These are phyloP conservation scores for Fremontodendron californicum DNA, from an alignment of 345 rosid species.

Conservation along the genomic window DNA sequence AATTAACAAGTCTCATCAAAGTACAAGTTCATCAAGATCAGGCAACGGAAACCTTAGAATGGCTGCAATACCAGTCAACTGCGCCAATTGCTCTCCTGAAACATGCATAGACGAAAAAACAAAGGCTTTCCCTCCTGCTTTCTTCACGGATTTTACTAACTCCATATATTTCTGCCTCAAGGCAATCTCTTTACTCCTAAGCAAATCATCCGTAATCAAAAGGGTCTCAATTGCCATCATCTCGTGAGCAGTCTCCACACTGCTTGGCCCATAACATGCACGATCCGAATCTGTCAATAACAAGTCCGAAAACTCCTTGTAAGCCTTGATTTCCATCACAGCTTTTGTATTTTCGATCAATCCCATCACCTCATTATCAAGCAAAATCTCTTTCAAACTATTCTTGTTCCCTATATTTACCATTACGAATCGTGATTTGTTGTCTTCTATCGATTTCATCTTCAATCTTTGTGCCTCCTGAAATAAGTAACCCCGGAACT, in stretches of 20 bases:
- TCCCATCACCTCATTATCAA: background rate
- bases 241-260: constrained; percentile 10
- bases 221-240: constrained; percentile 12
- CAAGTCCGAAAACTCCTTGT: constrained; percentile 10
- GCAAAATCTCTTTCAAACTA: constrained; percentile 7
- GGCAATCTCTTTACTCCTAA: background rate
- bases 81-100: constrained; percentile 28
- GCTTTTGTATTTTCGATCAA: constrained; percentile 14
- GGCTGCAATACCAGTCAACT: constrained; percentile 81
- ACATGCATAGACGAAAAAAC: constrained; percentile 9
- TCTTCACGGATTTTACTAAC: constrained; percentile 22
- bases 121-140: constrained; percentile 12
- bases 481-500: constrained; percentile 1
- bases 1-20: constrained; percentile 31
- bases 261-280: constrained; percentile 16
- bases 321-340: constrained; percentile 9
- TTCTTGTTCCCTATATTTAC: background rate
- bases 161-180: background rate
- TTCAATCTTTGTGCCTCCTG: constrained; percentile 10
- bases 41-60: constrained; percentile 85
- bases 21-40: constrained; percentile 79
- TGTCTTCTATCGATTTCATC: background rate
- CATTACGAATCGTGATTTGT: constrained; percentile 10
- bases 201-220: constrained; percentile 18
- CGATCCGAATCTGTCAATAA: background rate